Base-by-base conservation (phyloP, 2,329 filamentous ascomycete genomes). In the Epichloe sylvatica region DNA sequence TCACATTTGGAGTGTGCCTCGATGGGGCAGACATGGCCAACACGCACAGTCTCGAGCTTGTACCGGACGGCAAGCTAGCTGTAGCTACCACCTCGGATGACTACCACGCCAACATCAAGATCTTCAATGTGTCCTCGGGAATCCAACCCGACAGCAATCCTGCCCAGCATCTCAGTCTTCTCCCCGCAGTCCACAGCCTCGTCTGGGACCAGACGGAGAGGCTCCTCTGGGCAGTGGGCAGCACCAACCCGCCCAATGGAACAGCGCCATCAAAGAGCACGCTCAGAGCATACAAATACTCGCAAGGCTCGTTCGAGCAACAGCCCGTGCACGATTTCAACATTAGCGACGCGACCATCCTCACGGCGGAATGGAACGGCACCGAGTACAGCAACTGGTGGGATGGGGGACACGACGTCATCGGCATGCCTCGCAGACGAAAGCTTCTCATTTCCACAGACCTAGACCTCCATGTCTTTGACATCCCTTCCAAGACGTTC, bases 361-460 rank as follows among this genome's bases (percentile, higher is more conserved):
- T 49, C 42, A 40, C 42, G 11, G 36, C 48, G 15, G 48, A 49
- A 41, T 49, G 48, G 48, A 19, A 8, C 37, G 17, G 17, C 15
- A 41, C 42, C n/a, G 30, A 45, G 30, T 45, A 45, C 25, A 39
- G 33, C 33, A 7, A 3, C 34, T 49, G 48, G 48, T 50, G 48
- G 48, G 43, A 50, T 30, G 48, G 48, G n/a, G 21, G n/a, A 8
- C 48, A 50, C 39, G 37, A 36, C 23, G 11, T 46, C 33, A 43
- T 30, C 8, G 11, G 7, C 11, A 35, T 46, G 13, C 48, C 48
- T 2, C 7, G 42, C 7, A 12, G 46, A 35, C 37, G 35, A 30
- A 15, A 37, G 33, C 48, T 50, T 11, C 43, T 50, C 25, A 41
- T 50, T 15, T 25, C 48, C 4, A 50, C 48, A 11, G 48, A 50